These are phyloP conservation scores for Chondrus crispus DNA, from an alignment of 23 red algal genomes.

Conservation along the genomic window DNA sequence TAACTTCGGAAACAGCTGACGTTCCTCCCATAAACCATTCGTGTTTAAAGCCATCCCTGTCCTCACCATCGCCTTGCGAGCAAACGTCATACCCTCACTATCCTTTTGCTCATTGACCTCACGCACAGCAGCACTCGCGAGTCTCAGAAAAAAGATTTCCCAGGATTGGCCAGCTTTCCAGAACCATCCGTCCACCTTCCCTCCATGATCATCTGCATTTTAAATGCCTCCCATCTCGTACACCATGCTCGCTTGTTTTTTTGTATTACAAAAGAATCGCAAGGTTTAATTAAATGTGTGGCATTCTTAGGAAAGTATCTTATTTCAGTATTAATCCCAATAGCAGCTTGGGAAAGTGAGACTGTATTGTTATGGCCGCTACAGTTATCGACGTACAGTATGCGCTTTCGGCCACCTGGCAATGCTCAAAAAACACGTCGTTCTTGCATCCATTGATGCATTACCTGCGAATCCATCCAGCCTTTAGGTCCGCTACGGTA, in stretches of 20 bases:
- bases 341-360: not conserved
- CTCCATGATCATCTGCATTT: not conserved
- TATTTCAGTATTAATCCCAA: not conserved
- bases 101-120: not conserved
- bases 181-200: not conserved
- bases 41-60: not conserved
- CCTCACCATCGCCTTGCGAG: not conserved
- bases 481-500: not conserved
- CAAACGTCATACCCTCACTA: not conserved
- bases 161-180: constrained; percentile 2
- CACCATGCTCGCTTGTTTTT: not conserved
- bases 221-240: not conserved
- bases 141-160: constrained; percentile 6
- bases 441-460: constrained; percentile 15
- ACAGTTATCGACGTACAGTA: not conserved
- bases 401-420: not conserved
- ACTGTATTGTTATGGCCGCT: not conserved
- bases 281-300: constrained; percentile 5
- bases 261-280: not conserved
- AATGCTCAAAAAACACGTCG: not conserved
- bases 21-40: not conserved
- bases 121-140: not conserved
- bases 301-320: not conserved
- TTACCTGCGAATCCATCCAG: not conserved
- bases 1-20: not conserved